Conservation (phyloP, 345 rosid genomes). For the Anastatica hierochuntica region DNA sequence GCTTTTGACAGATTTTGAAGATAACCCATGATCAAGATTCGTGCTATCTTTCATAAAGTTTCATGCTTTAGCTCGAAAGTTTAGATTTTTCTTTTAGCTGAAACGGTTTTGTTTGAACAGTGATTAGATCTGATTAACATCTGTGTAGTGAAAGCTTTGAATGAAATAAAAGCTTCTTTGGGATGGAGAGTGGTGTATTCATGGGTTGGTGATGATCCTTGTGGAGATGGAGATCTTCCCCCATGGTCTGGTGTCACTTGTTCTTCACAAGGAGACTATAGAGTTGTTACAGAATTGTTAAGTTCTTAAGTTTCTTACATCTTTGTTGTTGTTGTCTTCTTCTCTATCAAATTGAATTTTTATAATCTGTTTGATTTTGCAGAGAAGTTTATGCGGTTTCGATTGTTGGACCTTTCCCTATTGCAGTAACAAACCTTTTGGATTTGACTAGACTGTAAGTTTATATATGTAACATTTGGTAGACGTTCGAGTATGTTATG, state of each 20-base stretch:
- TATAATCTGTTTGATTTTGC: conserved; percentile 15
- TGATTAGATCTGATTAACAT: conserved; percentile 25
- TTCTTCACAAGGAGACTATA: conserved; percentile 75
- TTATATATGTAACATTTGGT: not conserved
- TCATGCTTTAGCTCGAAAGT: not conserved
- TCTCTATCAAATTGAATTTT: not conserved
- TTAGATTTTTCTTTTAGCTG: too few relatives aligned
- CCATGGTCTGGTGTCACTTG: conserved; percentile 98
- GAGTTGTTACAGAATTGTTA: conserved; percentile 88
- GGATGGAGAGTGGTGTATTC: conserved; percentile 98
- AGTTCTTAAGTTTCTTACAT: not conserved
- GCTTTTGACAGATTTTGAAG: not conserved
- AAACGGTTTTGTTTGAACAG: not conserved
- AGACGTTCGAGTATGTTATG: too few relatives aligned
- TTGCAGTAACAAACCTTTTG: conserved; percentile 89
- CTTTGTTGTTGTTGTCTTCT: not conserved
- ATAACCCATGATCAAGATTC: conserved; percentile 4
- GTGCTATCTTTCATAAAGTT: not conserved
- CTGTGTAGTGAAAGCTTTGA: conserved; percentile 78
- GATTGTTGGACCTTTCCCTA: conserved; percentile 91
- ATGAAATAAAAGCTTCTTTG: conserved; percentile 90
- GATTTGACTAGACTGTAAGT: conserved; percentile 84
- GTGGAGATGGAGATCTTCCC: conserved; percentile 78
- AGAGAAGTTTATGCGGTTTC: conserved; percentile 98
- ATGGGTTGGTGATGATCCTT: conserved; percentile 98